phyloP scores from a whole-genome alignment of 1,284 basidiomycete species.

The Sporisorium iseilematis-ciliati region DNA sequence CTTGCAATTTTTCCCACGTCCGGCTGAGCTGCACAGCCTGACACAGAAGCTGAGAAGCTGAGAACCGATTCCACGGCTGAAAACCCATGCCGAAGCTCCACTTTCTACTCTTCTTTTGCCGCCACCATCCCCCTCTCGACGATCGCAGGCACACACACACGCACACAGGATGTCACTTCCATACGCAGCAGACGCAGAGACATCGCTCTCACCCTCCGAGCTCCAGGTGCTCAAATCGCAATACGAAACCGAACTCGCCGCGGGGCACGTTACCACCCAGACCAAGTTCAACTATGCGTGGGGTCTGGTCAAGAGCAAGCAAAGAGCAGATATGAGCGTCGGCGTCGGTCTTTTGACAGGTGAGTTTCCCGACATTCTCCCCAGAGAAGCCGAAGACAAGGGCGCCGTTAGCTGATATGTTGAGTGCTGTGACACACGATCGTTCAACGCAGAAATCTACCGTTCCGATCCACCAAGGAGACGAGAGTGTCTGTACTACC shows the following conservation, averaged over 20 bases:
- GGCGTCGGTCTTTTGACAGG: conserved; percentile 85
- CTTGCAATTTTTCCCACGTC: neutral
- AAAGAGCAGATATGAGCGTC: conserved; percentile 74
- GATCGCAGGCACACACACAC: conserved; percentile 12
- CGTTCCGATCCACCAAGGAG: conserved; percentile 86
- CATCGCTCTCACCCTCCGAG: conserved; percentile 88
- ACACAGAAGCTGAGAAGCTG: no score
- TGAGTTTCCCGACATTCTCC: conserved; percentile 69
- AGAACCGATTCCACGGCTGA: neutral
- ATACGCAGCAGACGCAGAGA: conserved; percentile 93
- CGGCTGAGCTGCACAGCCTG: conserved; percentile 24
- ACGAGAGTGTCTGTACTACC: conserved; percentile 96
- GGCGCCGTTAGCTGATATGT: neutral
- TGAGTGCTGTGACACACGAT: conserved; percentile 2
- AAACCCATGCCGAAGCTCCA: conserved; percentile 5
- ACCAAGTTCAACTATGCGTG: conserved; percentile 96
- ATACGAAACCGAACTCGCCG: conserved; percentile 86
- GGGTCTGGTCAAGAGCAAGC: conserved; percentile 75
- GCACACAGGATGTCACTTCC: conserved; percentile 74
- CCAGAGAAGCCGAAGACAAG: neutral
- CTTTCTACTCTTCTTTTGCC: neutral
- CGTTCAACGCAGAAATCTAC: conserved; percentile 81
- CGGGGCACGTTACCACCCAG: conserved; percentile 87
- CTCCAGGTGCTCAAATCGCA: conserved; percentile 86
- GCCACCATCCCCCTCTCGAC: conserved; percentile 9